Evolutionary conservation across 352 stramenopile genomes (phyloP).

Genomic region (Globisporangium nunn): DNA sequence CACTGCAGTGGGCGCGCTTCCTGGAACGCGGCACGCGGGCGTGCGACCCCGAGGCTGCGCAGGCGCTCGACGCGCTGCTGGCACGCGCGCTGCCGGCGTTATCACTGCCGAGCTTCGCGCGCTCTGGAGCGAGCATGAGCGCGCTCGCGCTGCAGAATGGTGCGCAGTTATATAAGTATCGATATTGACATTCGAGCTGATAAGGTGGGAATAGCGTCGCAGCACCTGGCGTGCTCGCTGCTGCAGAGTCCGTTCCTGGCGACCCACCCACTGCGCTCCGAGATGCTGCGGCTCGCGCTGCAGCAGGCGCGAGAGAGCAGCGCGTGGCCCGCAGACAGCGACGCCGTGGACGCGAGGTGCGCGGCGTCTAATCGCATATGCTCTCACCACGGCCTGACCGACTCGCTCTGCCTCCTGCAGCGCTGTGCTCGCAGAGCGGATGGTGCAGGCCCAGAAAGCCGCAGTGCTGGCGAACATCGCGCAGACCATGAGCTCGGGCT

Average conservation of each 20-base stretch:
- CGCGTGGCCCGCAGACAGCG: neutral
- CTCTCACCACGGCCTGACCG: neutral
- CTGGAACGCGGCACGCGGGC: constrained; percentile 22
- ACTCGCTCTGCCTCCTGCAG: constrained; percentile 9
- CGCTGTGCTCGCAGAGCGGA: constrained; percentile 18
- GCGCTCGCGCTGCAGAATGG: constrained; percentile 9
- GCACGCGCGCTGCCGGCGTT: constrained; percentile 25
- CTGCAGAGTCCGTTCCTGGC: constrained; percentile 44
- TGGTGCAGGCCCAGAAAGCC: constrained; percentile 14
- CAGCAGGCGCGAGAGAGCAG: constrained; percentile 10
- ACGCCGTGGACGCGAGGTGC: constrained; percentile 3
- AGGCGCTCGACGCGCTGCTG: constrained; percentile 18
- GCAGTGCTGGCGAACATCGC: constrained; percentile 26
- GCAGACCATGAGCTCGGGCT: constrained; percentile 20
- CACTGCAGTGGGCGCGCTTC: constrained; percentile 30
- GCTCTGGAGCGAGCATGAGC: constrained; percentile 4
- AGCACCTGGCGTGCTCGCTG: constrained; percentile 34
- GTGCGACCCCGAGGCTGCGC: constrained; percentile 5
- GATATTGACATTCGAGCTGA: neutral
- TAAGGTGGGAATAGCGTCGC: constrained; percentile 9
- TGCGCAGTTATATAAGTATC: neutral
- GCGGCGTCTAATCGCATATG: neutral
- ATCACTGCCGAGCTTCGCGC: constrained; percentile 29
- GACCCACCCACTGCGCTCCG: constrained; percentile 34
- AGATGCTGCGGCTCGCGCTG: constrained; percentile 28